Evolutionary conservation across 2,329 filamentous ascomycete genomes (phyloP), one percentile per base, ranked within the genome.

Genomic region (Alternaria atra): DNA sequence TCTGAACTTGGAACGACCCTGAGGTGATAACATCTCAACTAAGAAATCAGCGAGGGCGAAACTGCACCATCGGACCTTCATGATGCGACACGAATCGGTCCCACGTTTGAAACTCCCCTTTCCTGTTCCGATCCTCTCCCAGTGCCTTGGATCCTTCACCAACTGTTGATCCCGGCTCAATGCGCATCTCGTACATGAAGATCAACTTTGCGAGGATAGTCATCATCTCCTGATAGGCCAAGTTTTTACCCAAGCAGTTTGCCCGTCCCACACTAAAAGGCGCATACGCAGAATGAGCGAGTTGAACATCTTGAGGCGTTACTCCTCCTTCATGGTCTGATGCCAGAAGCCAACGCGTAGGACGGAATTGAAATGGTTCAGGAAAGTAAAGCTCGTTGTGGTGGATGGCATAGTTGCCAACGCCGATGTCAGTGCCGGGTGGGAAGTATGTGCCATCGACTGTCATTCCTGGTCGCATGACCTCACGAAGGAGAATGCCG

Each of bases 231-330:
- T 20, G 20, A 20, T 20, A 20, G 34, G 42, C 88, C 42, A 90
- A 77, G 0, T 84, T 83, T 81, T 91, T 91, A 1, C 89, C 90
- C 48, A 91, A 89, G 71, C 90, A 92, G 2, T 87, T 87, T 10
- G 89, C 80, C 0, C 88, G 86, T 0, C 90, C 90, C 62, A 90
- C 79, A 27, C 84, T 87, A 68, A 92, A 92, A 2, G 91, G 89
- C 62, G 88, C 91, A 76, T 91, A 93, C 2, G 60, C 55, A 13
- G 55, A 37, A 15, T 23, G 27, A 62, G 48, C 44, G 40, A 27
- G 17, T 60, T 57, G 2, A 30, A 15, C 6, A 60, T 25, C 35
- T 60, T 63, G 13, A 15, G 17, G 30, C 64, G 59, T 17, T 17
- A 54, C 32, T 2, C 52, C 47, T 5, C 72, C 68, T 20, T 20